Base-by-base conservation (phyloP, 768 basidiomycete genomes). In the Chalciporus piperatus region DNA sequence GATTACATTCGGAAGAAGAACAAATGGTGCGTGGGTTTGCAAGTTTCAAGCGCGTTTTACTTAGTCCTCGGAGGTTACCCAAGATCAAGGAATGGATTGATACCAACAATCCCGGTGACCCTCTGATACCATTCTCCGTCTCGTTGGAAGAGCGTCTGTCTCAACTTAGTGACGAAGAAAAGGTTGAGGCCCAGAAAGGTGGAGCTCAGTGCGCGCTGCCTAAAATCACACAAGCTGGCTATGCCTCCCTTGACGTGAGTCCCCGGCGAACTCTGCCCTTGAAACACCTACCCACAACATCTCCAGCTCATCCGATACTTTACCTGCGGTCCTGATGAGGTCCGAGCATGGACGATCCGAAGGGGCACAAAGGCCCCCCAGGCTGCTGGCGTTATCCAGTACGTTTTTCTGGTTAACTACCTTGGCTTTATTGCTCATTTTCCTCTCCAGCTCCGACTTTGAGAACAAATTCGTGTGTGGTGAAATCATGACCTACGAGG, bases 71-170 rank as follows among this genome's bases (percentile, higher is more conserved):
- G 50, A 91, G 89, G 91, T 73, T 98, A 28, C 81, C 94, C 17
- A 97, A 96, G 76, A 98, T 98, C 78, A 98, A 98, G 69, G 89
- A 73, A 25, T 99, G 97, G 97, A 96, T 99, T 64, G 95, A 98
- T 73, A 80, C 84, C 65, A 82, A 98, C 74, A 98, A 97, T 75
- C 85, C 96, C 2, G 97, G 97, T 46, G 97, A 99, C 62, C 82
- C 84, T 16, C 81, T 99, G 55, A 96, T 99, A 58, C 97, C 97
- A 12, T 98, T 98, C 77, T 95, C 92, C 25, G 97, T 99, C 47
- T 82, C 95, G 6, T 76, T 98, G 41, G 97, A 99, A 69, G 93
- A 99, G 70, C 86, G 95, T 37, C 76, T 99, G 9, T 83, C 81
- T 12, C 55, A 60, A 6, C 68, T 92, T 68, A 67, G 72, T 17